Percentiles rank a stretch among this genome's conserved stretches.
Evolutionary conservation across 1,284 basidiomycete species (phyloP).

Genomic region (Trametes versicolor): DNA sequence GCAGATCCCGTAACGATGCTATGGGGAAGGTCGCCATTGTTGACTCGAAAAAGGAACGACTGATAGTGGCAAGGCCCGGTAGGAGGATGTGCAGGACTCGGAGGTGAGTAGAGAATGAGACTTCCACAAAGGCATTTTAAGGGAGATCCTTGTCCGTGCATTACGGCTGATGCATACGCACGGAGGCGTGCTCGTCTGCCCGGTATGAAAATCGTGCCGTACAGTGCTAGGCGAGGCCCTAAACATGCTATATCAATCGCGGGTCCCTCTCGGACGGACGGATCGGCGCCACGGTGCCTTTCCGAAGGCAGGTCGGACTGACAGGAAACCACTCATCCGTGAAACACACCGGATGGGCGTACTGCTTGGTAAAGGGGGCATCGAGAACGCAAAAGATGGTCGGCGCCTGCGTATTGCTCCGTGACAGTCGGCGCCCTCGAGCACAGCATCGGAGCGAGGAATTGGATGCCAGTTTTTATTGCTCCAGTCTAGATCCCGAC

Average conservation of each 20-base stretch:
- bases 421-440: conserved; percentile 31
- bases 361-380: conserved; percentile 16
- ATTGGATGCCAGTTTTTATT: neutral
- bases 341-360: conserved; percentile 26
- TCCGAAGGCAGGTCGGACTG: conserved; percentile 26
- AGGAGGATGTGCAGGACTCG: neutral
- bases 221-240: conserved; percentile 21
- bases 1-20: neutral
- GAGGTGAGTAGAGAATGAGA: neutral
- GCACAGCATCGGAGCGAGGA: conserved; percentile 27
- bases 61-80: neutral
- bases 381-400: conserved; percentile 1
- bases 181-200: conserved; percentile 17
- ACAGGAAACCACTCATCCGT: conserved; percentile 12
- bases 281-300: conserved; percentile 26
- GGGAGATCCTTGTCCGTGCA: conserved; percentile 23
- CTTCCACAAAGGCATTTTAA: conserved; percentile 14
- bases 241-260: conserved; percentile 14
- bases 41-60: neutral
- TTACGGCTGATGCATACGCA: conserved; percentile 29
- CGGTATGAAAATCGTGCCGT: conserved; percentile 22
- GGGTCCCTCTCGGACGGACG: conserved; percentile 4
- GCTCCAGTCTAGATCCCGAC: conserved; percentile 16
- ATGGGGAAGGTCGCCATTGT: conserved; percentile 20
- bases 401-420: conserved; percentile 28